Base-by-base conservation (phyloP, 2,329 filamentous ascomycete genomes). In the Fusarium pininemorale region DNA sequence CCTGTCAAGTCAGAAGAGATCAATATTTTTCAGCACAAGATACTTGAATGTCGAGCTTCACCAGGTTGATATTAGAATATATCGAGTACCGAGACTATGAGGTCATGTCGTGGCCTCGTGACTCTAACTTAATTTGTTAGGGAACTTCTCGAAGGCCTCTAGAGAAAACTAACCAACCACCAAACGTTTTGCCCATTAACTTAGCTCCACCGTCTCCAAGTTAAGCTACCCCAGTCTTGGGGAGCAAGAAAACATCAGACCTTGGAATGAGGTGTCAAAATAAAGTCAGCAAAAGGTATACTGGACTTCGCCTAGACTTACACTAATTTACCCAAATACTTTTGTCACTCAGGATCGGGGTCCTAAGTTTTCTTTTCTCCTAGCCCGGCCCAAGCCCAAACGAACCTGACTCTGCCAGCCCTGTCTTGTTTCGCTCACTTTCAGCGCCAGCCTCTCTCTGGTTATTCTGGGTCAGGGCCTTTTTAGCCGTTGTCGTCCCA, bases 21-120 rank as follows among this genome's bases (percentile, higher is more conserved):
- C 10, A 13, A 22, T 15, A 30, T 22, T 15, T 7, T 38, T 20
- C 16, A 50, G 15, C 13, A 38, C 14, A 20, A 15, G 16, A 30
- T 39, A 28, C 12, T n/a, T 30, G 12, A 20, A 7, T 18, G 9
- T 47, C 6, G 30, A 8, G 24, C 24, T 44, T 32, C 24, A 44
- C 35, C 41, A 15, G 55, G 66, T 55, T 69, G 30, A 63, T 42
- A 47, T 61, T 32, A 65, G 45, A 24, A 10, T 11, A 44, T 24
- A 24, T 59, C n/a, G 26, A 50, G 44, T 72, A 57, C 59, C 53
- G 61, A 74, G 55, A 18, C 48, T 44, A 74, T 75, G 73, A 75
- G 69, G 73, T 75, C 73, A 75, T 75, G 73, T 69, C 59, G 53
- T 58, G 59, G 48, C 69, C 73, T 75, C 73, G 73, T 75, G 73